These are phyloP conservation scores for Xylaria grammica DNA, from an alignment of 495 filamentous ascomycete genomes.

Conservation along the genomic window DNA sequence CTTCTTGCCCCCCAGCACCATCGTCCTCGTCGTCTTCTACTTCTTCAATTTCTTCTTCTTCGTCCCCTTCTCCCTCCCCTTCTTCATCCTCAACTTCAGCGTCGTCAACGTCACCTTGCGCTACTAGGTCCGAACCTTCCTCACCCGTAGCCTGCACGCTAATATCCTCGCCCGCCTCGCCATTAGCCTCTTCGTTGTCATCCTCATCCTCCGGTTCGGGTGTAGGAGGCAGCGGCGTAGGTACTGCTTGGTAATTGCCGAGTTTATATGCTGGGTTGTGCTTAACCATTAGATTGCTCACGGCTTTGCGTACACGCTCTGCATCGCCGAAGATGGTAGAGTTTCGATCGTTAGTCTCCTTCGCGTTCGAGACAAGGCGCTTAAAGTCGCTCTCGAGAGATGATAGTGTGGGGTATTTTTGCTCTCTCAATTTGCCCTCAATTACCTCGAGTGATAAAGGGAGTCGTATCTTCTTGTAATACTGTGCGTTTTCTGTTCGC, in stretches of 20 bases:
- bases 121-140: conserved; percentile 38
- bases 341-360: conserved; percentile 69
- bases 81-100: conserved; percentile 30
- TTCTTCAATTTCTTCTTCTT: conserved; percentile 27
- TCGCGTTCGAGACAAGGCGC: conserved; percentile 77
- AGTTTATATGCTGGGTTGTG: conserved; percentile 74
- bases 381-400: conserved; percentile 75
- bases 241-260: conserved; percentile 62
- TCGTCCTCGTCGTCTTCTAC: conserved; percentile 36
- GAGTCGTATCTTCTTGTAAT: conserved; percentile 72
- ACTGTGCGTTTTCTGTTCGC: conserved; percentile 66
- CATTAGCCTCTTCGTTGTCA: conserved; percentile 37
- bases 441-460: conserved; percentile 79
- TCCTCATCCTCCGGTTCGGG: conserved; percentile 39
- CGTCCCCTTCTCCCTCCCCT: conserved; percentile 23
- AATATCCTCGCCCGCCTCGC: conserved; percentile 19
- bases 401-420: conserved; percentile 66
- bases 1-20: conserved; percentile 29
- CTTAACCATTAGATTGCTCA: conserved; percentile 76
- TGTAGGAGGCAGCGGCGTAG: conserved; percentile 65
- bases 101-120: conserved; percentile 38
- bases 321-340: conserved; percentile 73
- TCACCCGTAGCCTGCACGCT: conserved; percentile 24
- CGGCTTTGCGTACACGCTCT: conserved; percentile 73
- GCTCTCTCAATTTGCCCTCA: conserved; percentile 67